These are phyloP conservation scores for Cordyceps cateniannulata DNA, from an alignment of 2,329 filamentous ascomycete species.

Conservation along the genomic window DNA sequence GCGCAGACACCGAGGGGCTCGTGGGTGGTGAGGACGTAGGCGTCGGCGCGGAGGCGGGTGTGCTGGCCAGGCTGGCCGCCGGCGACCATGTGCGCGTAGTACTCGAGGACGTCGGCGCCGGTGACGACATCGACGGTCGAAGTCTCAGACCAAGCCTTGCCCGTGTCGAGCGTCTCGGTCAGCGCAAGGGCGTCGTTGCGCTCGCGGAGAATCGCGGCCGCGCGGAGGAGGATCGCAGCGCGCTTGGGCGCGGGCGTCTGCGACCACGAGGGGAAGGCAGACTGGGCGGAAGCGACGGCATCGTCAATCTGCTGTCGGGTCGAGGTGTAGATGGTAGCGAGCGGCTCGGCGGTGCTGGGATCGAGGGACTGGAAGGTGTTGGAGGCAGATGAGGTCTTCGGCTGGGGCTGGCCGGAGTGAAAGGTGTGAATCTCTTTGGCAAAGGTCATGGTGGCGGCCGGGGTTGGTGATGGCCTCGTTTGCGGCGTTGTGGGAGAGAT, in stretches of 20 bases:
- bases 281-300: slow-evolving; percentile 63
- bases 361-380: slow-evolving; percentile 66
- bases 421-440: slow-evolving; percentile 53
- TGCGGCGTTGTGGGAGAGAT: not conserved
- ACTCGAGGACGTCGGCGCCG: slow-evolving; percentile 79
- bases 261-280: slow-evolving; percentile 72
- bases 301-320: slow-evolving; percentile 61
- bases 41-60: slow-evolving; percentile 64
- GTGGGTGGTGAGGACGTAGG: slow-evolving; percentile 78
- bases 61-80: slow-evolving; percentile 78
- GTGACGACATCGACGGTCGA: slow-evolving; percentile 77
- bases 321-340: slow-evolving; percentile 68
- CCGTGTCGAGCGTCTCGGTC: slow-evolving; percentile 78
- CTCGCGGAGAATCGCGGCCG: slow-evolving; percentile 64
- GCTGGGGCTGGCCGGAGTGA: slow-evolving; percentile 65
- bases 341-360: slow-evolving; percentile 61
- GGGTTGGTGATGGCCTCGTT: slow-evolving; percentile 3
- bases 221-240: slow-evolving; percentile 70
- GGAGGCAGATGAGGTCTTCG: slow-evolving; percentile 46
- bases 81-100: slow-evolving; percentile 74
- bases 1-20: slow-evolving; percentile 77
- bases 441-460: slow-evolving; percentile 27
- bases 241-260: slow-evolving; percentile 67
- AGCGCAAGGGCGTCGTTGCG: slow-evolving; percentile 74
- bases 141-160: slow-evolving; percentile 80